Evolutionary conservation across 148 eudicot genomes (phyloP), one percentile per base, ranked within the genome.

Genomic region (Hydrangea macrophylla): DNA sequence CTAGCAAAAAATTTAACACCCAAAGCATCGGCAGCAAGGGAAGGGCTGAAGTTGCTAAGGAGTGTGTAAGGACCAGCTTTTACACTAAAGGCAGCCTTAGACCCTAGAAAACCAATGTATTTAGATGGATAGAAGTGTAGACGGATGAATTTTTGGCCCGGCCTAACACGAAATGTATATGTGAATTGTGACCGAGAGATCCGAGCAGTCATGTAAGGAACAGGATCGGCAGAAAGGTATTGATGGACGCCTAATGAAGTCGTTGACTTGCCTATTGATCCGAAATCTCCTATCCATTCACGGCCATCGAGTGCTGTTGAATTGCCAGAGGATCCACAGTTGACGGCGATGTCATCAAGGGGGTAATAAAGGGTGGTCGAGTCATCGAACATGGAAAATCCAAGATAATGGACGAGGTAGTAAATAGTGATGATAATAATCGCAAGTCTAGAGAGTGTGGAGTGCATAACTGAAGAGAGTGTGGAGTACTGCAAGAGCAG

Each of bases 41-140:
- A 71, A 57, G 86, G 62, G 57, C 82, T 85, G 53, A 82, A 80
- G 69, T 85, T 73, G 24, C 53, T 61, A 1, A 85, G 71, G 10
- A 82, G 84, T 20, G 79, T 78, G 24, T 56, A 65, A 20, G 67
- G 70, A 12, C 81, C 83, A 6, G 80, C 79, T 71, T 76, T 28
- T 1, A 85, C 76, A 13, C 76, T 70, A 13, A 83, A 66, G 37
- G 67, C 70, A 17, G 36, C 76, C 5, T 32, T 18, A 0, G 68
- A 71, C 15, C 62, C 53, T 32, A 72, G 9, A 30, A 75, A 70
- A 28, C 68, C 60, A 20, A 23, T 35, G 66, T 79, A 79, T 6
- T 57, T 20, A 42, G 65, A 5, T 2, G 75, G 78, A 28, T 62
- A 18, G 58, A 79, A 79, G 33, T 75, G 73, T 7, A 79, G 45